Evolutionary conservation across 2,329 filamentous ascomycete species (phyloP).

Genomic region (Phyllosticta paracitricarpa): DNA sequence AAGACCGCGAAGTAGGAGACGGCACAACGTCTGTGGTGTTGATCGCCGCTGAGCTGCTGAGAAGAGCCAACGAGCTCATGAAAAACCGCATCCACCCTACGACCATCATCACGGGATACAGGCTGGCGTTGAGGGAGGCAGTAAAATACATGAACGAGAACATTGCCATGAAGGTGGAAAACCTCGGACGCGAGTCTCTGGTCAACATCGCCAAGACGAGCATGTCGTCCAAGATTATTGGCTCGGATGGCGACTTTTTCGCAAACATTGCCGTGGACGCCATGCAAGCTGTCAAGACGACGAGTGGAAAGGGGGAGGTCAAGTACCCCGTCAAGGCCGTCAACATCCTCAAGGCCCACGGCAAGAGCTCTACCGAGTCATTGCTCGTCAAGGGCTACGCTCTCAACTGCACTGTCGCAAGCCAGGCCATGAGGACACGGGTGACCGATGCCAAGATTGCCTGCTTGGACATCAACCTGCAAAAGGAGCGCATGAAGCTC

Average conservation of each 20-base stretch:
- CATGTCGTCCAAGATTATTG: conserved; percentile 99
- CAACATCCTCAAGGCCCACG: conserved; percentile 96
- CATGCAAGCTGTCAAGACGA: conserved; percentile 88
- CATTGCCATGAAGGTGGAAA: conserved; percentile 90
- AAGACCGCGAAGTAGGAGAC: conserved; percentile 98
- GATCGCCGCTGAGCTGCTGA: conserved; percentile 89
- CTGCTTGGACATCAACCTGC: conserved; percentile 92
- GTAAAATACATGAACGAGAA: conserved; percentile 99
- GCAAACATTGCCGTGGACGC: conserved; percentile 94
- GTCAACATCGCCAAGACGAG: conserved; percentile 95
- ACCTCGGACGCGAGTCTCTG: conserved; percentile 79
- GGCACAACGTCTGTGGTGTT: conserved; percentile 96
- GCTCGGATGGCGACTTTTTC: conserved; percentile 91
- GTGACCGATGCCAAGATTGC: conserved; percentile 94
- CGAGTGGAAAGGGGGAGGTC: conserved; percentile 78
- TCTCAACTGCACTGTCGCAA: conserved; percentile 96
- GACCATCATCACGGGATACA: conserved; percentile 97
- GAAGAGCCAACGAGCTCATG: conserved; percentile 94
- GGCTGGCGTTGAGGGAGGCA: conserved; percentile 87
- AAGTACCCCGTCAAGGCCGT: conserved; percentile 99
- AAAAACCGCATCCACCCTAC: conserved; percentile 99
- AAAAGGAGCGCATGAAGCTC: conserved; percentile 98
- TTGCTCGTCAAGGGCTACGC: conserved; percentile 92
- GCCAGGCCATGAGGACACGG: conserved; percentile 92
- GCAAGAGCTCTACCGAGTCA: conserved; percentile 83